Percentiles rank a stretch among this genome's conserved stretches.
phyloP scores from a whole-genome alignment of 2,329 filamentous ascomycete genomes.

The Xylariaceae sp. region DNA sequence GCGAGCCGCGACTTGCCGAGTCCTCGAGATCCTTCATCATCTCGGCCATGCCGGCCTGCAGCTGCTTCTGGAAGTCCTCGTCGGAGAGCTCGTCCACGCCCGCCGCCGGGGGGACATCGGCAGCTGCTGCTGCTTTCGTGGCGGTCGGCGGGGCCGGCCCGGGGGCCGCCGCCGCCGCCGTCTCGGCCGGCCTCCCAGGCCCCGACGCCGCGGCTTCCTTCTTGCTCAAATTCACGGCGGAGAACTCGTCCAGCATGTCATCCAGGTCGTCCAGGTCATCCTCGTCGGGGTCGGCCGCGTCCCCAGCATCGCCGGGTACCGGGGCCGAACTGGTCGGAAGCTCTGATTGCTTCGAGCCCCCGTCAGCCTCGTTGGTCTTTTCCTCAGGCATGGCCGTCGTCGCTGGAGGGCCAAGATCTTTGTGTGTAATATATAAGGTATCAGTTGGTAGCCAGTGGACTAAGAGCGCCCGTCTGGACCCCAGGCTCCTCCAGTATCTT shows the following conservation, averaged over 20 bases:
- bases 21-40: conserved; percentile 65
- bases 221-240: conserved; percentile 49
- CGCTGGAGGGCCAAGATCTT: no score
- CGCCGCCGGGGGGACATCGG: conserved; percentile 17
- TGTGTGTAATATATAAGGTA: no score
- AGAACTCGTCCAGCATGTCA: conserved; percentile 91
- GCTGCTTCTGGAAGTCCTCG: conserved; percentile 72
- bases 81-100: conserved; percentile 48
- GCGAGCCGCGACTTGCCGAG: conserved; percentile 35
- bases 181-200: conserved; percentile 14
- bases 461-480: no score
- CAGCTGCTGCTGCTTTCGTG: no score
- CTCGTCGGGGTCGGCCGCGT: conserved; percentile 83
- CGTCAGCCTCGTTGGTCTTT: conserved; percentile 8
- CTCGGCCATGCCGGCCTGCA: conserved; percentile 86
- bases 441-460: no score
- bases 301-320: conserved; percentile 30
- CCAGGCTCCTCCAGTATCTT: no score
- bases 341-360: conserved; percentile 9
- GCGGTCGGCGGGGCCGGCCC: conserved; percentile 9
- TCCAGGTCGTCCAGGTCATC: conserved; percentile 90
- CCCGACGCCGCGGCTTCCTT: conserved; percentile 11
- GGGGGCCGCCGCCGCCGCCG: conserved; percentile 10
- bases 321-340: background rate
- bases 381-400: no score